These are phyloP conservation scores for Marasmius sp. DNA, from an alignment of 1,284 basidiomycete species.

Conservation along the genomic window DNA sequence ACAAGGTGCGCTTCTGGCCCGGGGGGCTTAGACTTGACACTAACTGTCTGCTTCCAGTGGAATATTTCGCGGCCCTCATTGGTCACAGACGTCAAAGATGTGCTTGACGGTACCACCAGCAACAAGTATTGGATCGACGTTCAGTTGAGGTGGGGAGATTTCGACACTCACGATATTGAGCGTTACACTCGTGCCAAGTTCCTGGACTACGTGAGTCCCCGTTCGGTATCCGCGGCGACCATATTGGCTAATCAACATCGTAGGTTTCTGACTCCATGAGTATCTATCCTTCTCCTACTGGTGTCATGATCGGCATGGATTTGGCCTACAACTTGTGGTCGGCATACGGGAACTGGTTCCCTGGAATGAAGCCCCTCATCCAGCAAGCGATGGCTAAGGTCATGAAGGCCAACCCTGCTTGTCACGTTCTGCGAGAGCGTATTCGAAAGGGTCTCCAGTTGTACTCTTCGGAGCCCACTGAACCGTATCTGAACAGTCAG, in stretches of 20 bases:
- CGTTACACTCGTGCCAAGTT: slow-evolving; percentile 98
- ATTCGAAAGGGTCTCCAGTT: slow-evolving; percentile 98
- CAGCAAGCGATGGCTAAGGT: slow-evolving; percentile 99
- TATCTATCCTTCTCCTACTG: slow-evolving; percentile 97
- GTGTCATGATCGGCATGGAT: slow-evolving; percentile 98
- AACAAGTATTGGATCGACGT: slow-evolving; percentile 99
- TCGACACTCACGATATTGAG: slow-evolving; percentile 98
- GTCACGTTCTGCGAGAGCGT: slow-evolving; percentile 96
- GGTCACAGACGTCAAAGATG: slow-evolving; percentile 94
- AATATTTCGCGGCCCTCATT: slow-evolving; percentile 96
- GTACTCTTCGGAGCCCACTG: slow-evolving; percentile 98
- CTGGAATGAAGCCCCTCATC: slow-evolving; percentile 95
- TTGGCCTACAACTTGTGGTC: slow-evolving; percentile 98
- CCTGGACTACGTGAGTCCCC: slow-evolving; percentile 79
- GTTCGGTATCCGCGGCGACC: background rate
- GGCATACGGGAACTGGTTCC: slow-evolving; percentile 99
- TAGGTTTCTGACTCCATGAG: slow-evolving; percentile 93
- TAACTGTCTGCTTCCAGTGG: slow-evolving; percentile 58
- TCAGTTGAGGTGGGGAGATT: slow-evolving; percentile 98
- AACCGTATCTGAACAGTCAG: slow-evolving; percentile 97
- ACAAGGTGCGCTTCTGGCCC: slow-evolving; percentile 58
- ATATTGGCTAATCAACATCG: slow-evolving; percentile 14
- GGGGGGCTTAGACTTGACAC: background rate
- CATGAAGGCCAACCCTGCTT: slow-evolving; percentile 99
- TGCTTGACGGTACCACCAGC: slow-evolving; percentile 94